These are phyloP conservation scores for Fraxinus cuspidata DNA, from an alignment of 257 asterid species.

Conservation along the genomic window DNA sequence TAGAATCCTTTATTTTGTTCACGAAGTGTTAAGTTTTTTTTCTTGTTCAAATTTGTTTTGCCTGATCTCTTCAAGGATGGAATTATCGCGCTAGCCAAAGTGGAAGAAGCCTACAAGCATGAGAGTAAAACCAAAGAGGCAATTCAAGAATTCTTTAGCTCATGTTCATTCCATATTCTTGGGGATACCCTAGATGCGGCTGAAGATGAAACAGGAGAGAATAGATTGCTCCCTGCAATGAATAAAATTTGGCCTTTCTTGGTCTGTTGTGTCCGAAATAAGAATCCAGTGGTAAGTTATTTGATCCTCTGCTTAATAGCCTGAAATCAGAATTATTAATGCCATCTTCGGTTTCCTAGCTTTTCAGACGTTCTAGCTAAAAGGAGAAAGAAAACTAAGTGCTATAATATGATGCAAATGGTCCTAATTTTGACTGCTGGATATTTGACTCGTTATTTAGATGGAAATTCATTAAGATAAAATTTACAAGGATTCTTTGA, in stretches of 20 bases:
- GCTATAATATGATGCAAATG: neutral
- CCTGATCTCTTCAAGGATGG: constrained; percentile 58
- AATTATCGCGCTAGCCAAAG: constrained; percentile 61
- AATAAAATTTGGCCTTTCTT: constrained; percentile 96
- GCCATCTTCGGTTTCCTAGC: too few species aligned
- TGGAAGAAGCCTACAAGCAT: constrained; percentile 82
- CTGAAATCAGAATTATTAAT: neutral
- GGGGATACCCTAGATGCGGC: constrained; percentile 64
- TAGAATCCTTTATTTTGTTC: too few species aligned
- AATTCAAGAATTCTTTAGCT: constrained; percentile 47
- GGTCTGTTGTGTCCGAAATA: constrained; percentile 73
- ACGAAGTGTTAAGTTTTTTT: neutral
- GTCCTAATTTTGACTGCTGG: neutral
- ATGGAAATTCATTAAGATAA: neutral
- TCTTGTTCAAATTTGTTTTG: constrained; percentile 10
- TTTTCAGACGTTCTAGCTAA: too few species aligned
- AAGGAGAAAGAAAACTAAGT: too few species aligned
- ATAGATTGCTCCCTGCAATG: constrained; percentile 89
- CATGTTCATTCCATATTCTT: constrained; percentile 55
- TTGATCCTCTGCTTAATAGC: neutral
- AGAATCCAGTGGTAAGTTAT: constrained; percentile 70
- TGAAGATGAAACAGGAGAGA: constrained; percentile 77
- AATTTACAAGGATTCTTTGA: neutral
- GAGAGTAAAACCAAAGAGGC: constrained; percentile 73
- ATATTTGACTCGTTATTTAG: neutral